A percentile compares a stretch with the other conserved stretches of the same genome.
phyloP scores from a whole-genome alignment of 768 basidiomycete genomes.

The Suillus bovinus region DNA sequence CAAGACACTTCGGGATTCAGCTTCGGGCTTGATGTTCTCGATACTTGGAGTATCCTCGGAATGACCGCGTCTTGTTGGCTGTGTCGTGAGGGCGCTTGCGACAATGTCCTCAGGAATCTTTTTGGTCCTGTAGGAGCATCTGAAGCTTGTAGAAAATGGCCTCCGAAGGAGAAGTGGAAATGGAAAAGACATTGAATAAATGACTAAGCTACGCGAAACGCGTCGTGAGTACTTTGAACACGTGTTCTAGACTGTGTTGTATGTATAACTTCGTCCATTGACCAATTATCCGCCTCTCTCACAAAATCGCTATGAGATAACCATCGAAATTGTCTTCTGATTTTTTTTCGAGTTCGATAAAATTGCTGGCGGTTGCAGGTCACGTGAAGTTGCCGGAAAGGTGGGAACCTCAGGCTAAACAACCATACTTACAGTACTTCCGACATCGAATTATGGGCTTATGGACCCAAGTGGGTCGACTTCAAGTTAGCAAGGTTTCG shows the following conservation, averaged over 20 bases:
- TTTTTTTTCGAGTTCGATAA: not conserved
- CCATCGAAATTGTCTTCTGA: not conserved
- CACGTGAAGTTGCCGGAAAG: too few relatives aligned
- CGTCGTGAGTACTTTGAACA: not conserved
- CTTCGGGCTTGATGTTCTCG: not conserved
- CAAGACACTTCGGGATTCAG: not conserved
- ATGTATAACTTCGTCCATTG: not conserved
- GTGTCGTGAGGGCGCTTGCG: not conserved
- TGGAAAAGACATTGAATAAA: slow-evolving; percentile 11
- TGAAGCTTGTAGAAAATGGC: slow-evolving; percentile 19
- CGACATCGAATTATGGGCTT: too few relatives aligned
- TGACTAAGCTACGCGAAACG: slow-evolving; percentile 9
- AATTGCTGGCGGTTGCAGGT: too few relatives aligned
- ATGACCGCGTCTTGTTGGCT: not conserved
- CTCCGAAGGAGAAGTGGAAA: slow-evolving; percentile 17
- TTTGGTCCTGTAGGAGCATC: slow-evolving; percentile 4
- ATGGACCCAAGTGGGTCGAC: too few relatives aligned
- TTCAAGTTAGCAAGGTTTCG: too few relatives aligned
- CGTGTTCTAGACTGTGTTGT: too few relatives aligned
- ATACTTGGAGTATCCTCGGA: not conserved
- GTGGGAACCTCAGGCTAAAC: too few relatives aligned
- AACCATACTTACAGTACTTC: too few relatives aligned
- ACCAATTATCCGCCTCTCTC: not conserved
- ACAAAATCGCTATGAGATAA: not conserved
- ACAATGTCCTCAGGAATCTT: slow-evolving; percentile 5